Base-by-base conservation (phyloP, 2,329 filamentous ascomycete species). In the Epichloe uncinata region DNA sequence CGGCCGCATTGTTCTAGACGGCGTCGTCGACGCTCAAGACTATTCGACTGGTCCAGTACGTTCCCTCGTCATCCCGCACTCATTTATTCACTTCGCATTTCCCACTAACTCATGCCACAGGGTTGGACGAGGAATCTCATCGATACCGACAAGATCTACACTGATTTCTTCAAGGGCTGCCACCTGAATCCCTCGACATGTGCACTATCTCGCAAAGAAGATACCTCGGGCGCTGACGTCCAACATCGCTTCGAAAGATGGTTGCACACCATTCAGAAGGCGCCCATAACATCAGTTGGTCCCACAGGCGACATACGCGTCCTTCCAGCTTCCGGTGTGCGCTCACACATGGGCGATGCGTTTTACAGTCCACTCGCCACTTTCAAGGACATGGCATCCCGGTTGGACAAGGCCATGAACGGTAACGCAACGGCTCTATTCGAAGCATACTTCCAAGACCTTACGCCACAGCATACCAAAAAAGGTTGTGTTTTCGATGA, bases 1-100 rank as follows among this genome's bases (percentile, higher is more conserved):
- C 2, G 65, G 60, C 0, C 61, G 68, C 26, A 61, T 72, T 52
- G 60, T 71, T 3, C 54, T 68, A 2, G 66, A 67, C 22, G 65
- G 59, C 16, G 34, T 50, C 5, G 57, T 67, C 15, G 58, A 58
- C 8, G 60, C 67, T 37, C 50, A 54, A 0, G 54, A 66, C 18
- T 64, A 68, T 47, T 65, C 63, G 30, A 52, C 53, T 15, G 47
- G 44, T 4, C 57, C 52, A 1, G 63, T 66, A 55, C 58, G 62
- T 55, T 2, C n/a, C 9, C 5, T 16, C 30, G 3, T 13, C 5
- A 45, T 34, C 20, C 16, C 18, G 20, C 33, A 16, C n/a, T 16
- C 8, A 34, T 18, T 26, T 2, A 9, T 11, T 15, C 26, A 20
- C 38, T 12, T 42, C 8, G 13, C 35, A 11, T 8, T 5, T 18